Base-by-base conservation (phyloP, 2,329 filamentous ascomycete genomes). In the Hyphodiscus sp. region DNA sequence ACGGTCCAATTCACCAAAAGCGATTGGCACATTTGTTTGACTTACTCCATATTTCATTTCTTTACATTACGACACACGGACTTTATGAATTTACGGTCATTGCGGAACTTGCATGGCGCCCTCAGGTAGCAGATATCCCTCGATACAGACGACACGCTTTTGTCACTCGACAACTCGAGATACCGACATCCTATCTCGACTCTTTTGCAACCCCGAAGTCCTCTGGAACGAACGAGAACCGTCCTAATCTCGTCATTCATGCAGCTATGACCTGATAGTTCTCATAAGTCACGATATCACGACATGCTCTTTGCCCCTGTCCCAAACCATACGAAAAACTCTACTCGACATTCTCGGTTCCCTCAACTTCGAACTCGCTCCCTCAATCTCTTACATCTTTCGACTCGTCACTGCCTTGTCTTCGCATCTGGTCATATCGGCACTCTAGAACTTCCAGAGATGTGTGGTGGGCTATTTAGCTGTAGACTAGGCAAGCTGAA, bases 41-140 rank as follows among this genome's bases (percentile, higher is more conserved):
- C 60, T 61, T 49, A 58, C 61, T 63, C 65, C 63, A 55, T 65
- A 64, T 66, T 63, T 54, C 57, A 62, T 63, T 62, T 61, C 52
- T 60, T 62, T 59, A 59, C 55, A 48, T 64, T 61, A 56, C 53
- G 63, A 57, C 53, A 5, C 33, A 67, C 63, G 65, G 67, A 66
- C 65, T 69, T 69, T 67, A 68, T 63, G 67, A 65, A 66, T 68
- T 71, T 69, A 66, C 59, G 65, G 65, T 67, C 63, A 67, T 63
- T 38, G 33, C 60, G 60, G 59, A 58, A 60, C 56, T 58, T 61
- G 65, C 61, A 60, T 61, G 62, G 60, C 61, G 58, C 58, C 59
- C 59, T 55, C 50, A 56, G 57, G 57, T 58, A 56, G 58, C 58
- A 59, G 55, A 52, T 47, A 54, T 56, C 58, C 62, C 50, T 65